Conservation (phyloP, 2,329 filamentous ascomycete species). For the Trichocomaceae sp. region DNA sequence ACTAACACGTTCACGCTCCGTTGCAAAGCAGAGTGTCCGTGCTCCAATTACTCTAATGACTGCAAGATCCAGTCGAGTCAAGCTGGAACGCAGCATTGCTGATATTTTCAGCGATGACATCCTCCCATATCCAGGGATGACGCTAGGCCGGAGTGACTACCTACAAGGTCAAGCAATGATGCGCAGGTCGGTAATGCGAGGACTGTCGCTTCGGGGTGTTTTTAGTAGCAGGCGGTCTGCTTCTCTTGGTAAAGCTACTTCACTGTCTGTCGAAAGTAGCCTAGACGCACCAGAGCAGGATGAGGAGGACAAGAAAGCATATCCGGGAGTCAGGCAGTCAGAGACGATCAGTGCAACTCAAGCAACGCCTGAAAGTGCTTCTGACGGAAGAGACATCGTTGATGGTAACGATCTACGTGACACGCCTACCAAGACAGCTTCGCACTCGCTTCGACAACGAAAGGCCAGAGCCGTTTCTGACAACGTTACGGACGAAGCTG, state of each 20-base stretch:
- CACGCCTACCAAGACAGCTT: constrained; percentile 3
- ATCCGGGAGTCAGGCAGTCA: not conserved
- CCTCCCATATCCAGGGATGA: constrained; percentile 78
- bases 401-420: not conserved
- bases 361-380: not conserved
- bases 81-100: constrained; percentile 64
- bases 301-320: not conserved
- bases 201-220: constrained; percentile 71
- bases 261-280: constrained; percentile 14
- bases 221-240: constrained; percentile 66
- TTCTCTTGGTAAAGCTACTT: constrained; percentile 40
- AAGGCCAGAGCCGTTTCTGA: constrained; percentile 2
- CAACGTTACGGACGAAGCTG: not conserved
- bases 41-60: constrained; percentile 66
- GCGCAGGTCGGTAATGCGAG: constrained; percentile 43
- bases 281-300: constrained; percentile 11
- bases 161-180: constrained; percentile 79
- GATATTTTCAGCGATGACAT: constrained; percentile 80
- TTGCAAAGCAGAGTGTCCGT: constrained; percentile 55
- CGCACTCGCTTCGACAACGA: constrained; percentile 7
- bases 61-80: constrained; percentile 65
- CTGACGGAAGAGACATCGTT: not conserved
- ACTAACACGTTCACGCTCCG: constrained; percentile 72
- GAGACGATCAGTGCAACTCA: not conserved
- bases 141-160: constrained; percentile 59